Base-by-base conservation (phyloP, 202 grass and related monocot genomes). In the Dendrocalamus latiflorus region DNA sequence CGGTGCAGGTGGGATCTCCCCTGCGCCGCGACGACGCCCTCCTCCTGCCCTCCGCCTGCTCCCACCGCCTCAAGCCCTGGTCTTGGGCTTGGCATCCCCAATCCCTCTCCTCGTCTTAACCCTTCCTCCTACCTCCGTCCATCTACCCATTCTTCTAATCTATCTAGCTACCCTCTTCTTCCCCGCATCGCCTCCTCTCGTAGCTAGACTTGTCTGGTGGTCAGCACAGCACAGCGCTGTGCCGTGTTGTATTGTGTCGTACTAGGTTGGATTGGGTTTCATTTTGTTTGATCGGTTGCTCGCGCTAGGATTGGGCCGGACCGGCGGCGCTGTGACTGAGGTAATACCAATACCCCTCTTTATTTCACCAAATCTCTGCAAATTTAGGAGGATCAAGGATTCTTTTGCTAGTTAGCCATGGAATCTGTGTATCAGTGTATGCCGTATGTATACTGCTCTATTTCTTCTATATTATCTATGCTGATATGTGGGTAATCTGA, bases 11-110 rank as follows among this genome's bases (percentile, higher is more conserved):
- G 28, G 1, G 39, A 64, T 77, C 78, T 4, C 39, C 67, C 33
- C 79, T 79, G 67, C 88, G 61, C 82, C 86, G 63, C 76, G 68
- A 62, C 65, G 3, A 58, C 72, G 77, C 83, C 7, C 66, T 86
- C 65, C 21, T 11, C 34, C 63, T 37, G 30, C 82, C 72, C 12
- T 77, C 83, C 78, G 56, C 78, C 60, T 43, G 67, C 73, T 82
- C 83, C 73, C 84, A 86, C 44, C 84, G 83, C 26, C 83, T 90
- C 51, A 83, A 86, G 24, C 88, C 74, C 48, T 86, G 88, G 83
- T 82, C 83, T 67, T 78, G 78, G 78, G 78, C 88, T 78, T 77
- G 66, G 83, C 83, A 55, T 68, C 49, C 74, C 68, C 51, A 79
- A 24, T 28, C 17, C 69, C 42, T 43, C 42, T 59, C 60, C n/a